Base-by-base conservation (phyloP, 192 early-diverging fungal genomes). In the Endogone sp. region DNA sequence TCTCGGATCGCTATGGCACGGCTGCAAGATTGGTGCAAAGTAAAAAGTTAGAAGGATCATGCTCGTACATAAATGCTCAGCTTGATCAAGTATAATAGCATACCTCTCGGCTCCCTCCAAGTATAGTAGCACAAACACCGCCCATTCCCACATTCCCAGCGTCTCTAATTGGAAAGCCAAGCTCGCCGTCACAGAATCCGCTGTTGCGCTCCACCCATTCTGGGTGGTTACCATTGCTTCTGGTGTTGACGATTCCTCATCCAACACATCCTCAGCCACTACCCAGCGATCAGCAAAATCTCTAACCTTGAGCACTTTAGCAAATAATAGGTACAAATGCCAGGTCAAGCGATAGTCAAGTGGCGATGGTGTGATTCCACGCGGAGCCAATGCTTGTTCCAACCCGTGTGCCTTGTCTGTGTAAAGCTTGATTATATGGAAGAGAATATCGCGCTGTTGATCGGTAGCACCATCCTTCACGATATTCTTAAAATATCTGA, bases 111-210 rank as follows among this genome's bases (percentile, higher is more conserved):
- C n/a, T n/a, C n/a, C n/a, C n/a, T n/a, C n/a, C n/a, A n/a, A n/a
- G n/a, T n/a, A n/a, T n/a, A 56, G 55, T 56, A 56, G 78, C 25
- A 94, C 89, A 82, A 86, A 96, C 37, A 90, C 75, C 2, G 93
- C 87, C 94, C 93, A 96, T 32, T 93, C 74, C 91, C 92, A 95
- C 26, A 93, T 72, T 0, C 93, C 94, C 29, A 92, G 56, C 0
- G 63, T 58, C 79, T 95, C 92, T 16, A 98, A 75, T 75, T 94
- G 88, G 21, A 70, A 75, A 3, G 89, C 82, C 63, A 95, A 86
- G 25, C 84, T 72, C 0, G 20, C 56, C 10, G 62, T 66, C 10
- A 59, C 9, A n/a, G n/a, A n/a, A 2, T 29, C 22, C 9, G 57
- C 58, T 2, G 8, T 37, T 4, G 58, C 30, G 25, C 44, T 26